Percentiles rank a stretch among this genome's conserved stretches.
phyloP scores from a whole-genome alignment of 73 alveolate genomes.

The Urostyla sp. region DNA sequence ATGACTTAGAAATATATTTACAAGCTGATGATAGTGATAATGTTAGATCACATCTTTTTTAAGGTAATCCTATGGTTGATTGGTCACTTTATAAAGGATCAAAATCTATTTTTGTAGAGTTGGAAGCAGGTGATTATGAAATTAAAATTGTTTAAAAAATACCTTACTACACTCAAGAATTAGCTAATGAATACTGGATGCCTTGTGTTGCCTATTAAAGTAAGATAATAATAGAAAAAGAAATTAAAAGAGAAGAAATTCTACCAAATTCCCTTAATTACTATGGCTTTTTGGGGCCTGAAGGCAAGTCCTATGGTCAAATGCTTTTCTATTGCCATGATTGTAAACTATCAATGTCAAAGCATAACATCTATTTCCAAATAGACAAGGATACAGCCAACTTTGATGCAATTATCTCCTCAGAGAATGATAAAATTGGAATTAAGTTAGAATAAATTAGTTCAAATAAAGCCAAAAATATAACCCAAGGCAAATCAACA shows the following conservation, averaged over 20 bases:
- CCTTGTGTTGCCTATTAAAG: background rate
- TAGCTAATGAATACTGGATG: background rate
- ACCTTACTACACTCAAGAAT: background rate
- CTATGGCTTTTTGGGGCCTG: conserved; percentile 25
- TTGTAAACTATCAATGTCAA: conserved; percentile 13
- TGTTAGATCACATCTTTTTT: conserved; percentile 1
- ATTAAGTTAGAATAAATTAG: background rate
- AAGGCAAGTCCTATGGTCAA: conserved; percentile 28
- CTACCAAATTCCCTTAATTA: conserved; percentile 32
- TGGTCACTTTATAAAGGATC: conserved; percentile 27
- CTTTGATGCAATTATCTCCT: conserved; percentile 21
- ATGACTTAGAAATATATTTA: background rate
- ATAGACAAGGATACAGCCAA: no score
- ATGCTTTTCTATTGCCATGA: conserved; percentile 5
- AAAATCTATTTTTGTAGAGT: background rate
- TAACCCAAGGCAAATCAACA: background rate
- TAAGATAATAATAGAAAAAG: background rate
- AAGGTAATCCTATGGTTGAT: background rate
- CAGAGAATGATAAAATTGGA: background rate
- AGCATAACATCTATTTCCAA: no score
- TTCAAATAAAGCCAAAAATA: background rate
- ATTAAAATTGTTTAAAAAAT: conserved; percentile 1
- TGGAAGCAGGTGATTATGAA: conserved; percentile 39
- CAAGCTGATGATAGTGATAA: background rate
- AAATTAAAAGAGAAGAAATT: background rate